Base-by-base conservation (phyloP, 1,139 yeast genomes). In the Pneumocystis murina region DNA sequence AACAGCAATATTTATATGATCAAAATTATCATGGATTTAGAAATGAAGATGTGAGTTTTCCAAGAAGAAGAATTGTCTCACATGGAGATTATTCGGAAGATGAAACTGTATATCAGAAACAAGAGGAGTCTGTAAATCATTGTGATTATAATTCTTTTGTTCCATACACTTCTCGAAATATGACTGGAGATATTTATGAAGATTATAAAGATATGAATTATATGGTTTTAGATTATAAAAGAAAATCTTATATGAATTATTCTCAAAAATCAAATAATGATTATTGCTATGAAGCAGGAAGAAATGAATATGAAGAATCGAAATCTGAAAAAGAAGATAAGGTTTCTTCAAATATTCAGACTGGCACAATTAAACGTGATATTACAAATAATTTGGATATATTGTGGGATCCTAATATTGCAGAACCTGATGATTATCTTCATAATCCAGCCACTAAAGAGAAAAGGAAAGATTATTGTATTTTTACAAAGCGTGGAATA, bases 341-440 rank as follows among this genome's bases (percentile, higher is more conserved):
- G 12, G 8, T 3, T 20, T 48, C 33, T 48, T 48, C 24, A n/a
- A 24, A 48, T 48, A 24, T 33, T 12, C 28, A 48, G 10, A 48
- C 8, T 24, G 14, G 28, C 24, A 6, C 7, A 10, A 16, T 7
- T 12, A 48, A 48, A 48, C 16, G n/a, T 48, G 33, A 48, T 48
- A 4, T 14, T 48, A 30, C n/a, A 48, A 48, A 24, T 48, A 48
- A 16, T 8, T 41, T 62, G 7, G 59, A 39, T 38, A 59, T 62
- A 24, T 43, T 65, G 16, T 65, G 66, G 66, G 62, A 65, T 41
- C 67, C 67, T 16, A 35, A 36, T 40, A 62, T 61, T 20, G 54
- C 55, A 17, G 67, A 65, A 57, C 64, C 60, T 41, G 67, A 65
- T 17, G 67, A 65, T 43, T 62, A 61, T 57, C 33, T 65, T 59